Evolutionary conservation across 805 yeast species (phyloP).

Genomic region (Priceomyces medius): DNA sequence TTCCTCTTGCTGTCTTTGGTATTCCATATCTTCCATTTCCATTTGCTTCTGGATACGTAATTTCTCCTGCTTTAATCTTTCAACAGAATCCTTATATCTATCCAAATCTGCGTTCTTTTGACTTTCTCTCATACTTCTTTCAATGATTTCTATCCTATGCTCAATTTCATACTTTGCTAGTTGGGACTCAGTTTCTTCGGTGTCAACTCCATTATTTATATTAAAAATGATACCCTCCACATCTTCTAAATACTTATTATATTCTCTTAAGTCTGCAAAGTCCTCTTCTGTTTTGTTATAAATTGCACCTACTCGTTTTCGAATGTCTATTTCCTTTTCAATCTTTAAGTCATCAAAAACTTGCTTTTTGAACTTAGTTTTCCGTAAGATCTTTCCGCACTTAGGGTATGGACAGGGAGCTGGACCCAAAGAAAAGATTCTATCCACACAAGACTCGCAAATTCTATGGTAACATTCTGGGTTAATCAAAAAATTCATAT

Average conservation of each 20-base stretch:
- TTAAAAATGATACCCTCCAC: slow-evolving; percentile 81
- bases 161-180: slow-evolving; percentile 67
- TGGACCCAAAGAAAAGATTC: slow-evolving; percentile 92
- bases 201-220: slow-evolving; percentile 66
- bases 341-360: slow-evolving; percentile 87
- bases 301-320: slow-evolving; percentile 72
- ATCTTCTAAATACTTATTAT: slow-evolving; percentile 77
- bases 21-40: slow-evolving; percentile 43
- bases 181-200: slow-evolving; percentile 64
- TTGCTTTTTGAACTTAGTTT: slow-evolving; percentile 88
- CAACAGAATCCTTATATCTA: slow-evolving; percentile 57
- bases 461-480: slow-evolving; percentile 98
- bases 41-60: slow-evolving; percentile 64
- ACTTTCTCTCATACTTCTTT: slow-evolving; percentile 70
- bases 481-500: slow-evolving; percentile 86
- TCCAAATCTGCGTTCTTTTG: slow-evolving; percentile 61
- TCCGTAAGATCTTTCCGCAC: slow-evolving; percentile 83
- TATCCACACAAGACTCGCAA: slow-evolving; percentile 94
- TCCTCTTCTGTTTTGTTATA: slow-evolving; percentile 81
- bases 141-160: slow-evolving; percentile 71
- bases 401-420: slow-evolving; percentile 94
- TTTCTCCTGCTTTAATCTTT: slow-evolving; percentile 60
- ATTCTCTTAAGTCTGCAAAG: slow-evolving; percentile 58
- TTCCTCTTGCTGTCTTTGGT: slow-evolving; percentile 39
- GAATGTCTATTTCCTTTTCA: slow-evolving; percentile 88